Conservation (phyloP, 305 asterid genomes). For the Fraxinus latifolia region DNA sequence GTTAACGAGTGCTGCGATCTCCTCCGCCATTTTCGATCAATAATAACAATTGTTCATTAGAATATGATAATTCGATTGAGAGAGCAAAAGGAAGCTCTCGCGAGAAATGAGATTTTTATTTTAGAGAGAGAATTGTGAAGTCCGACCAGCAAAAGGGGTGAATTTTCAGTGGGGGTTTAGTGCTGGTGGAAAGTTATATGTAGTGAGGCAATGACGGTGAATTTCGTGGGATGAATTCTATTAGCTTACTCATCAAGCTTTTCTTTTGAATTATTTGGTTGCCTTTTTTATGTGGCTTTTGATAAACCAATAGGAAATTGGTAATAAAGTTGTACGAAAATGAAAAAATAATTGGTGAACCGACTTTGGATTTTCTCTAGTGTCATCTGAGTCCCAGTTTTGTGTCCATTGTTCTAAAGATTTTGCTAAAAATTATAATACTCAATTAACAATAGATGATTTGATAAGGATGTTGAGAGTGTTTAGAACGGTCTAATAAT, state of each 20-base stretch:
- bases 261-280: not conserved
- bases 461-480: not conserved
- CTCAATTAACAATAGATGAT: not conserved
- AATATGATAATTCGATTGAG: constrained; percentile 31
- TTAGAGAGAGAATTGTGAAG: constrained; percentile 15
- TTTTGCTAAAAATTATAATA: too few species aligned
- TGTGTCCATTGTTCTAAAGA: not conserved
- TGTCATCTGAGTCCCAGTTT: not conserved
- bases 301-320: constrained; percentile 2
- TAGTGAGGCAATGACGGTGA: not conserved
- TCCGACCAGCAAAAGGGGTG: not conserved
- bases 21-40: constrained; percentile 77
- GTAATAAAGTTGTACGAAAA: not conserved
- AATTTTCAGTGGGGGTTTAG: constrained; percentile 35
- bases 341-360: not conserved
- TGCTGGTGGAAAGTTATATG: constrained; percentile 9
- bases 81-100: constrained; percentile 44
- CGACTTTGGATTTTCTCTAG: not conserved
- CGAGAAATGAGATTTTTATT: constrained; percentile 10
- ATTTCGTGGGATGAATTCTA: not conserved
- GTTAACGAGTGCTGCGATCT: constrained; percentile 82
- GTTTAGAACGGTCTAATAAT: too few species aligned
- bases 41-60: constrained; percentile 42
- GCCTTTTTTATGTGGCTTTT: not conserved
- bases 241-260: constrained; percentile 40